Percentiles rank a stretch among this genome's conserved stretches.
Conservation (phyloP, 2,329 filamentous ascomycete species). For the Coniochaeta ligniaria region DNA sequence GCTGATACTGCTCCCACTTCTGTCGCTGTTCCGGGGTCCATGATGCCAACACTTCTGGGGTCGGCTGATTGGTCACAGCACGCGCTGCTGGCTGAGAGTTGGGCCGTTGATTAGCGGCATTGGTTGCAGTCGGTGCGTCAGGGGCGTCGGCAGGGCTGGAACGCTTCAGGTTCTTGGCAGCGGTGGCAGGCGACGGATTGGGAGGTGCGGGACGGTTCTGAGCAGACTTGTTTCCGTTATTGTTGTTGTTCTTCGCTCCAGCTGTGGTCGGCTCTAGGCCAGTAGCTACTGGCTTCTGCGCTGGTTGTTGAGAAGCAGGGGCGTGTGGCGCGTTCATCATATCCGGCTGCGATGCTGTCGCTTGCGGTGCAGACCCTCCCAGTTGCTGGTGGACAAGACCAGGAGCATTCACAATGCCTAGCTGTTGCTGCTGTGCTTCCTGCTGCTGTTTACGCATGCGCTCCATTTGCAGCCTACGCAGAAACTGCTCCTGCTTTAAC, state of each 20-base stretch:
- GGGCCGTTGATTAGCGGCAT: constrained; percentile 19
- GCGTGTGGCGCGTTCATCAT: constrained; percentile 10
- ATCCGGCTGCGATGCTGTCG: not conserved
- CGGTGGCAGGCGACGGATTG: constrained; percentile 29
- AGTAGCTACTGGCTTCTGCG: constrained; percentile 7
- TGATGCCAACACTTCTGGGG: constrained; percentile 29
- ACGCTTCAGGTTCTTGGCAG: constrained; percentile 42
- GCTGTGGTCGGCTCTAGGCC: constrained; percentile 13
- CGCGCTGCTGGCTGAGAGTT: constrained; percentile 19
- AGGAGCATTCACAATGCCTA: not conserved
- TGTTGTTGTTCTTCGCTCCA: constrained; percentile 12
- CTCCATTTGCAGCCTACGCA: constrained; percentile 9
- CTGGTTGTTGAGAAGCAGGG: constrained; percentile 2
- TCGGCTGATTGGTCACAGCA: constrained; percentile 17
- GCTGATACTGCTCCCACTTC: constrained; percentile 29
- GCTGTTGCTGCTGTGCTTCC: constrained; percentile 11
- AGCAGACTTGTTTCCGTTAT: constrained; percentile 13
- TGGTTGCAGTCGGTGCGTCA: constrained; percentile 18
- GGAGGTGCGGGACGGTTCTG: constrained; percentile 26
- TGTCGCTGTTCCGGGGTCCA: constrained; percentile 37
- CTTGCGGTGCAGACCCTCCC: not conserved
- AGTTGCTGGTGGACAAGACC: constrained; percentile 5
- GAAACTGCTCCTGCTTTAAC: not conserved
- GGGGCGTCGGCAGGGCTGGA: constrained; percentile 36
- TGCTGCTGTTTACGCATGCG: constrained; percentile 12